phyloP scores from a whole-genome alignment of 192 early-diverging fungal genomes.

The Lunasporangiospora selenospora region DNA sequence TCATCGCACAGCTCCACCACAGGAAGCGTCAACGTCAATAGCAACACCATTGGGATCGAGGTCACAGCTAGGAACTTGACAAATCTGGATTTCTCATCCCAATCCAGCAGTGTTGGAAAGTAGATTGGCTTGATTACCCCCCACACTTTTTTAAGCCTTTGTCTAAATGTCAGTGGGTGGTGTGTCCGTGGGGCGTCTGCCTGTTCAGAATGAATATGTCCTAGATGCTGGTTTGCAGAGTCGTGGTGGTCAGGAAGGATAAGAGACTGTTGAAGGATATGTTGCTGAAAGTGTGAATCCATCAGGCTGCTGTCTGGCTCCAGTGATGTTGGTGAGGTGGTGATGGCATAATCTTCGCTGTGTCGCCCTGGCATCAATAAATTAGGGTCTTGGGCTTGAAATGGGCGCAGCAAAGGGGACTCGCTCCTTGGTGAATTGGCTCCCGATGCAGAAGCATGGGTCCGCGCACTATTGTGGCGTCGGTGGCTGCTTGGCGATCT shows the following conservation, averaged over 20 bases:
- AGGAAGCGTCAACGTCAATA: conserved; percentile 66
- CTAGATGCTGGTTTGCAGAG: conserved; percentile 21
- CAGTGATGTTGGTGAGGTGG: conserved; percentile 11
- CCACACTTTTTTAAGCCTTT: conserved; percentile 1
- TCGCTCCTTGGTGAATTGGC: no score
- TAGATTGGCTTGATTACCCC: conserved; percentile 40
- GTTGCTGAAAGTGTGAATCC: conserved; percentile 9
- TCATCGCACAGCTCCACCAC: conserved; percentile 60
- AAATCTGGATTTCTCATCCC: conserved; percentile 53
- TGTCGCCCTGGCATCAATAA: no score
- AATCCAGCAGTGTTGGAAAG: conserved; percentile 65
- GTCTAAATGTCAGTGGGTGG: neutral
- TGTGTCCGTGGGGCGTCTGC: neutral
- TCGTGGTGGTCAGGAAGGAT: conserved; percentile 31
- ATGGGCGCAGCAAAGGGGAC: no score
- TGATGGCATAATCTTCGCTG: neutral
- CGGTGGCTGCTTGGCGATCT: neutral
- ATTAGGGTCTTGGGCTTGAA: no score
- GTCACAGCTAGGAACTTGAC: conserved; percentile 57
- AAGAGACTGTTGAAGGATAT: conserved; percentile 21
- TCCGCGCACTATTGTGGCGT: no score
- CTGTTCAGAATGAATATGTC: conserved; percentile 11
- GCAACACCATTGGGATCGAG: conserved; percentile 58
- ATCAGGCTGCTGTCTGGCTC: neutral
- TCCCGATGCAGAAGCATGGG: no score